Evolutionary conservation across 78 protist genomes (phyloP).

Genomic region (Planoprotostelium fungivorum): DNA sequence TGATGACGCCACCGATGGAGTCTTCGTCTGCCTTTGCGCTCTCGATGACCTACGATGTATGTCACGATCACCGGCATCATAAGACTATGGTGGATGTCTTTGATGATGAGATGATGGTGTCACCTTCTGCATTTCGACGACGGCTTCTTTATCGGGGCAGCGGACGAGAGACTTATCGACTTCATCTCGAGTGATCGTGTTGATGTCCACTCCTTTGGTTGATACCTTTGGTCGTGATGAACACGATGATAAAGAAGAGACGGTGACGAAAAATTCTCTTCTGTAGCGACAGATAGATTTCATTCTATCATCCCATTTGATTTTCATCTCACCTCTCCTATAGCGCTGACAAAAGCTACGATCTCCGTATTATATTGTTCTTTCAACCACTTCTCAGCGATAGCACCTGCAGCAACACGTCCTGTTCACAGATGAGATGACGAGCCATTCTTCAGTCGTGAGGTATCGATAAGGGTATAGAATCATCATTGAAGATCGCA

Average conservation of each 20-base stretch:
- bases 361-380: constrained; percentile 35
- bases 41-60: neutral
- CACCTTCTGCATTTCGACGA: constrained; percentile 28
- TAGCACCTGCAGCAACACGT: constrained; percentile 76
- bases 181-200: constrained; percentile 47
- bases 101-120: too few species aligned
- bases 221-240: neutral
- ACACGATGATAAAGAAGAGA: too few species aligned
- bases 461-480: too few species aligned
- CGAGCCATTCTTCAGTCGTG: too few species aligned
- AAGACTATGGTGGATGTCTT: too few species aligned
- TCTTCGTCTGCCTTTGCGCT: constrained; percentile 21
- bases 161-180: constrained; percentile 37
- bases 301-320: neutral
- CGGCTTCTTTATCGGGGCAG: constrained; percentile 36
- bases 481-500: neutral
- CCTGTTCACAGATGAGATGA: too few species aligned
- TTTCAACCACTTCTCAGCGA: constrained; percentile 73
- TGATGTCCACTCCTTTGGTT: neutral
- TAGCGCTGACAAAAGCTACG: constrained; percentile 31
- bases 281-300: neutral
- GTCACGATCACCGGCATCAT: neutral
- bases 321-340: neutral
- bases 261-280: too few species aligned
- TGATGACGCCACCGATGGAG: constrained; percentile 54